Conservation (phyloP, 2,329 filamentous ascomycete species). For the Fusarium chuoi region DNA sequence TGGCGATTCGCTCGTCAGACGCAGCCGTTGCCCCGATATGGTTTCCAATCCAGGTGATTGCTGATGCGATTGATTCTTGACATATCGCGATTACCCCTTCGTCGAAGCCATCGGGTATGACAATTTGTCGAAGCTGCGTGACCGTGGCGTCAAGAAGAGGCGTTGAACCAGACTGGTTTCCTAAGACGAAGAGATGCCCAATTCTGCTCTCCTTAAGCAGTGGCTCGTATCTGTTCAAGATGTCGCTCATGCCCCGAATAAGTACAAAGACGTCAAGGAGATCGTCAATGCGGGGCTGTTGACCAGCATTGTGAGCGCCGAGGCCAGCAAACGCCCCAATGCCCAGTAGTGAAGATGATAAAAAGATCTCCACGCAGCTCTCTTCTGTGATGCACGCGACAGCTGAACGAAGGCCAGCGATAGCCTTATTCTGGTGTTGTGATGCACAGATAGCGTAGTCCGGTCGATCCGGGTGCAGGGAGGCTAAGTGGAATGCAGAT, state of each 20-base stretch:
- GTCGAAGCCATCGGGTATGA: constrained; percentile 10
- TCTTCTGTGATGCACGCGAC: constrained; percentile 42
- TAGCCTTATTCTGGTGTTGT: constrained; percentile 48
- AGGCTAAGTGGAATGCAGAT: constrained; percentile 46
- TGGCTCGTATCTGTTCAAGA: constrained; percentile 42
- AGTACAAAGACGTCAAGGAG: constrained; percentile 48
- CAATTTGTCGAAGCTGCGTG: constrained; percentile 19
- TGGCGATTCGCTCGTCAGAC: constrained; percentile 10
- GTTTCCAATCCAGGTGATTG: constrained; percentile 4
- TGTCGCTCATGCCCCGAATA: constrained; percentile 46
- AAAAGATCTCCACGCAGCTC: constrained; percentile 49
- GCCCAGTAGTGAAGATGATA: constrained; percentile 46
- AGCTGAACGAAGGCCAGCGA: constrained; percentile 44
- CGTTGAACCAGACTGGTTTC: neutral
- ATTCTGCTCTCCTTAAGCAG: constrained; percentile 9
- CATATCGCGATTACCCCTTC: neutral
- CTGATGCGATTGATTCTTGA: neutral
- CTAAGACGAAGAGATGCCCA: neutral
- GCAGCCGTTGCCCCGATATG: neutral
- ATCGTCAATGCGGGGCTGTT: constrained; percentile 44
- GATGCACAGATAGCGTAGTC: constrained; percentile 43
- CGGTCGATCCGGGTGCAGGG: constrained; percentile 40
- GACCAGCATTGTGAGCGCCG: constrained; percentile 25
- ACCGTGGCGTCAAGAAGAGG: constrained; percentile 6
- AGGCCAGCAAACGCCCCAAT: constrained; percentile 48